phyloP scores from a whole-genome alignment of 345 rosid species.

The Populus euphratica region DNA sequence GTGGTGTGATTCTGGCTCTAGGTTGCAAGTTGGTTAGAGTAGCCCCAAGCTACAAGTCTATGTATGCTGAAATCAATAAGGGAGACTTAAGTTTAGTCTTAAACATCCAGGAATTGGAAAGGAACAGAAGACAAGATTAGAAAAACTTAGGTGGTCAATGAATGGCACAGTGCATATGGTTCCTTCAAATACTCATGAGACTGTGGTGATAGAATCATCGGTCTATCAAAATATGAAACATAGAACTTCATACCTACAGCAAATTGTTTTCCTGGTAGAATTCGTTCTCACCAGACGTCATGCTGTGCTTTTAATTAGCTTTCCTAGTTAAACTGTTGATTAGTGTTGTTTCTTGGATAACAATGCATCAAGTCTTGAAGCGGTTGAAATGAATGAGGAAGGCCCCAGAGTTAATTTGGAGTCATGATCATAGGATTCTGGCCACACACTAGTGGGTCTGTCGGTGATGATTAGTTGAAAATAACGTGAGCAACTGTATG shows the following conservation, averaged over 20 bases:
- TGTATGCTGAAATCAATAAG: conserved; percentile 24
- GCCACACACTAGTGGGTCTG: conserved; percentile 33
- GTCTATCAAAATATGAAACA: not conserved
- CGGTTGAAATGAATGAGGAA: not conserved
- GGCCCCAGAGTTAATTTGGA: not conserved
- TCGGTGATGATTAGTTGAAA: conserved; percentile 59
- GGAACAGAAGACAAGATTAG: not conserved
- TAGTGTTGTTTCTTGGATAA: not conserved
- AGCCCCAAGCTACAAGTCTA: conserved; percentile 36
- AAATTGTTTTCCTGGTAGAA: not conserved
- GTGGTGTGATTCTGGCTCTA: conserved; percentile 37
- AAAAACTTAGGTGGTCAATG: not conserved
- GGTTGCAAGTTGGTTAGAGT: conserved; percentile 50
- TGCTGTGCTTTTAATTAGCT: not conserved
- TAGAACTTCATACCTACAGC: no score
- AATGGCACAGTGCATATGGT: conserved; percentile 4
- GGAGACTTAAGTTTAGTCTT: conserved; percentile 31
- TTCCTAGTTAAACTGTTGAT: not conserved
- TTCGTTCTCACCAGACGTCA: not conserved
- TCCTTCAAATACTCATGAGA: not conserved
- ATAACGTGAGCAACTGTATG: conserved; percentile 40
- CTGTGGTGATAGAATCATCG: not conserved
- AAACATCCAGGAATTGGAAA: conserved; percentile 6
- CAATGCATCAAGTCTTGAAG: not conserved
- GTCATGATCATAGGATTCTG: conserved; percentile 33